Evolutionary conservation across 306 rosid genomes (phyloP).

Genomic region (Inga leiocalycina): DNA sequence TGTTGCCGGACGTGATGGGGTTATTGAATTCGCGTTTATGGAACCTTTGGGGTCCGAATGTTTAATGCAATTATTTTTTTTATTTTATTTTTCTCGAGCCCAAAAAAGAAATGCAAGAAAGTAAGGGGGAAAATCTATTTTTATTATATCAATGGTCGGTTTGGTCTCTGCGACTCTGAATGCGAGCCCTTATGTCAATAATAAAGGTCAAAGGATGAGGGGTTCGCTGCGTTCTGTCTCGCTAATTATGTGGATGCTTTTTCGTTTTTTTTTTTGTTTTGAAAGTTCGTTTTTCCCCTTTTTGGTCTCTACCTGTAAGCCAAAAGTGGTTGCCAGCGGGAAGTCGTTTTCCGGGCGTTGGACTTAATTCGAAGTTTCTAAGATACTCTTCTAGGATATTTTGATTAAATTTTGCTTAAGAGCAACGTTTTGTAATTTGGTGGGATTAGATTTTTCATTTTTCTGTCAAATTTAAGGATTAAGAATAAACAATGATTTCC

Average conservation of each 20-base stretch:
- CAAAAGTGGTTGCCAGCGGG: constrained; percentile 23
- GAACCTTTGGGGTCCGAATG: constrained; percentile 81
- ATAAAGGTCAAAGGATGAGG: not conserved
- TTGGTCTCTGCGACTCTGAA: constrained; percentile 19
- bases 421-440: constrained; percentile 33
- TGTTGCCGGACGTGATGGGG: constrained; percentile 77
- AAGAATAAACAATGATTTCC: not conserved
- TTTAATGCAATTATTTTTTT: constrained; percentile 6
- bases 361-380: not conserved
- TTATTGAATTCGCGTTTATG: constrained; percentile 72
- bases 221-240: not conserved
- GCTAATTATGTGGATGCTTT: not conserved
- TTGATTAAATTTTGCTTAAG: constrained; percentile 33
- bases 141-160: constrained; percentile 31
- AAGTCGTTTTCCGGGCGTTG: constrained; percentile 27
- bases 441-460: not conserved
- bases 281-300: not conserved
- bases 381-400: not conserved
- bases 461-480: not conserved
- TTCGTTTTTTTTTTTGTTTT: not conserved
- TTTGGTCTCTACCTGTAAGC: not conserved
- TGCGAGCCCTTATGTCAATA: constrained; percentile 1
- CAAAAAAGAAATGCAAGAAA: not conserved
- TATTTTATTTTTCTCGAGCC: constrained; percentile 28
- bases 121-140: not conserved